These are phyloP conservation scores for Lactifluus pinguis DNA, from an alignment of 768 basidiomycete genomes.

Conservation along the genomic window DNA sequence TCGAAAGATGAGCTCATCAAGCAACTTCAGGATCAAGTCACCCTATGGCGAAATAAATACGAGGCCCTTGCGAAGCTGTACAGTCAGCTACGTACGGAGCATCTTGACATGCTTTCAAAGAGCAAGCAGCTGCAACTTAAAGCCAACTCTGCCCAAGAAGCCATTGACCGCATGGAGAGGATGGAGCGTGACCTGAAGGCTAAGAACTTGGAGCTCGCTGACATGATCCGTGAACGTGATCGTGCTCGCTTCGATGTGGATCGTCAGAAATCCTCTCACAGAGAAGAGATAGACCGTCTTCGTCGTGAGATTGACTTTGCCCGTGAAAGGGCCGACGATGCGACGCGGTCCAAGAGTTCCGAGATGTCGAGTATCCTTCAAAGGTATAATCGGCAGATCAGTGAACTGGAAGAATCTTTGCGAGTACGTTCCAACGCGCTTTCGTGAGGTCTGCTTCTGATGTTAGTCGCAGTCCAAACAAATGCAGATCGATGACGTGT, in stretches of 20 bases:
- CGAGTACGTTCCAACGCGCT: slow-evolving; percentile 43
- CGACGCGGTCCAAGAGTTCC: slow-evolving; percentile 81
- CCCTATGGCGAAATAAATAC: slow-evolving; percentile 96
- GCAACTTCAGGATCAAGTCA: slow-evolving; percentile 94
- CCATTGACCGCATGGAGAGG: slow-evolving; percentile 95
- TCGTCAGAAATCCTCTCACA: slow-evolving; percentile 85
- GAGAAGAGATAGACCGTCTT: slow-evolving; percentile 88
- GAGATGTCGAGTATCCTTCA: slow-evolving; percentile 82
- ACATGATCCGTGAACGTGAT: slow-evolving; percentile 98
- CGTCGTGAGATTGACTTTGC: slow-evolving; percentile 90
- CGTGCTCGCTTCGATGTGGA: slow-evolving; percentile 93
- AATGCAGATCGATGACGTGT: slow-evolving; percentile 89
- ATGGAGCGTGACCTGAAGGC: slow-evolving; percentile 98
- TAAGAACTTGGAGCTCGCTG: slow-evolving; percentile 97
- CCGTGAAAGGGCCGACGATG: slow-evolving; percentile 96
- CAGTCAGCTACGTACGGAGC: slow-evolving; percentile 94
- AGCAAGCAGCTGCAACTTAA: slow-evolving; percentile 97
- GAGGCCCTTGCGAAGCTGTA: slow-evolving; percentile 97
- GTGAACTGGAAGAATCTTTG: slow-evolving; percentile 93
- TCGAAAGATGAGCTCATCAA: slow-evolving; percentile 95
- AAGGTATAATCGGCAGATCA: slow-evolving; percentile 94
- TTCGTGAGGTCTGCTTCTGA: not conserved
- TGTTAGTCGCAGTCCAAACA: slow-evolving; percentile 66
- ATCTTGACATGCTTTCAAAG: slow-evolving; percentile 93
- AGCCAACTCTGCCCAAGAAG: slow-evolving; percentile 96